Conservation (phyloP, 176 grass and related monocot genomes). For the Microstegium vimineum region DNA sequence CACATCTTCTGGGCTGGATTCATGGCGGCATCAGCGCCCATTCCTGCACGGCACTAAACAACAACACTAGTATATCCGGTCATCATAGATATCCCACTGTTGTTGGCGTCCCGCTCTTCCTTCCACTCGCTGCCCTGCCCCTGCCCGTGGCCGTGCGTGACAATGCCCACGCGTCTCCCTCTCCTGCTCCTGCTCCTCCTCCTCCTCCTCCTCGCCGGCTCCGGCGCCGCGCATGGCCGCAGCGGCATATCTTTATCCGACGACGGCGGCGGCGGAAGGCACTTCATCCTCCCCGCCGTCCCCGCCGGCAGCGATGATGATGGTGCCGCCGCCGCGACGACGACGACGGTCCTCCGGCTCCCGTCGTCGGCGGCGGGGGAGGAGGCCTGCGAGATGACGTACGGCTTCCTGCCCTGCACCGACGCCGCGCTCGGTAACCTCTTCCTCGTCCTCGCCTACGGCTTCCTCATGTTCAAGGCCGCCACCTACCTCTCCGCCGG, state of each 20-base stretch:
- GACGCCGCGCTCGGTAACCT: slow-evolving; percentile 58
- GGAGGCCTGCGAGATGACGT: slow-evolving; percentile 63
- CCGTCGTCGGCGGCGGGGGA: neutral
- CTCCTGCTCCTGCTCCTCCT: neutral
- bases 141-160: neutral
- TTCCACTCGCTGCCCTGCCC: neutral
- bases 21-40: too few species aligned
- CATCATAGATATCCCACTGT: too few species aligned
- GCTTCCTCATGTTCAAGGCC: slow-evolving; percentile 88
- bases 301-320: neutral
- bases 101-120: neutral
- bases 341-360: slow-evolving; percentile 15
- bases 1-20: too few species aligned
- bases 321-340: neutral
- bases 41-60: too few species aligned
- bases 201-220: slow-evolving; percentile 35
- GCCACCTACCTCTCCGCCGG: slow-evolving; percentile 85
- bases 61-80: too few species aligned
- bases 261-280: neutral
- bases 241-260: neutral
- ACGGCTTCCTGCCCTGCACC: slow-evolving; percentile 88
- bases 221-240: slow-evolving; percentile 7
- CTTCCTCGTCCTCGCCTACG: slow-evolving; percentile 68
- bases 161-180: slow-evolving; percentile 10
- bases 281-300: neutral